A percentile compares a stretch with the other conserved stretches of the same genome.
Conservation (phyloP, 345 rosid genomes). For the Pugionium cornutum region DNA sequence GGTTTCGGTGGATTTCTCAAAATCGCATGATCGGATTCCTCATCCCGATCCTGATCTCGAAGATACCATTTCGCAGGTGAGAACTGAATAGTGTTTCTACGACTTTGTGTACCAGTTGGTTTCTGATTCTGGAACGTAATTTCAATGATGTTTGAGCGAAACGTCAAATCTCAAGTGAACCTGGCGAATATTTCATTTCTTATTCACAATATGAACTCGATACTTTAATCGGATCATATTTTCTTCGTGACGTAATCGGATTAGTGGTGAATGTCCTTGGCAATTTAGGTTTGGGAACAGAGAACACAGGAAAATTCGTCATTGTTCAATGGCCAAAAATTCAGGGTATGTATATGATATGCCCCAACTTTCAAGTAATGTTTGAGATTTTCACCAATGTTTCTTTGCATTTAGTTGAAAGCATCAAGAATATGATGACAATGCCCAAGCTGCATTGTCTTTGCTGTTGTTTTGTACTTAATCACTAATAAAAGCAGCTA, state of each 20-base stretch:
- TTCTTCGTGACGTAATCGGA: too few relatives aligned
- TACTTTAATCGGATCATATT: slow-evolving; percentile 1
- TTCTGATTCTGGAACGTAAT: background rate
- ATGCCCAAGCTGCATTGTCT: background rate
- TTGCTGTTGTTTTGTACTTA: background rate
- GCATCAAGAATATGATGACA: background rate
- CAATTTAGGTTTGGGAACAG: slow-evolving; percentile 63
- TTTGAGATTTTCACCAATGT: background rate
- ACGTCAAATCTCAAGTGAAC: background rate
- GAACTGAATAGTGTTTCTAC: slow-evolving; percentile 1
- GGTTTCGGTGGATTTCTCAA: slow-evolving; percentile 63
- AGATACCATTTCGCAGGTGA: slow-evolving; percentile 66
- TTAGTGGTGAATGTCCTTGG: background rate
- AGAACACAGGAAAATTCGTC: slow-evolving; percentile 60
- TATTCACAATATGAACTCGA: background rate
- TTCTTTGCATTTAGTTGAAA: background rate
- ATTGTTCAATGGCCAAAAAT: slow-evolving; percentile 77
- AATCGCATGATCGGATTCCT: slow-evolving; percentile 62
- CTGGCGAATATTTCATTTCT: background rate
- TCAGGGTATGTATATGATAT: slow-evolving; percentile 55
- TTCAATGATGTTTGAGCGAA: slow-evolving; percentile 1
- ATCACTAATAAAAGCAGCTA: background rate
- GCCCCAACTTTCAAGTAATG: background rate
- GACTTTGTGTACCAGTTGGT: background rate
- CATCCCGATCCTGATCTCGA: slow-evolving; percentile 64